Evolutionary conservation across 164 flowering plant genomes (phyloP).

Genomic region (Vitis labrusca): DNA sequence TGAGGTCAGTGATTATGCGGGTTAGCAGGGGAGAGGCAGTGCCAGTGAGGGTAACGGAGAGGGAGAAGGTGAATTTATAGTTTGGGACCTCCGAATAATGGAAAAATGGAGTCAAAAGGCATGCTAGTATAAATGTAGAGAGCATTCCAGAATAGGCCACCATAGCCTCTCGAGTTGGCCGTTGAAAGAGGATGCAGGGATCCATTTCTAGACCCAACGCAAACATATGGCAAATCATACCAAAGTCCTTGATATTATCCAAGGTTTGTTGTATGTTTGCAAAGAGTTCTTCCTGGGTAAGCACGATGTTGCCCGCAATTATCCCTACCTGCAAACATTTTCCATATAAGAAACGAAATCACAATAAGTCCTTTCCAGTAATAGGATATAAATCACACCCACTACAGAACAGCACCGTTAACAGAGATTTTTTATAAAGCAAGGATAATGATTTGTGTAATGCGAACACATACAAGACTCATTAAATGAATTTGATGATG

Average conservation of each 20-base stretch:
- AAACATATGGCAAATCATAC: constrained; percentile 64
- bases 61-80: constrained; percentile 18
- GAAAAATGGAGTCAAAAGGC: constrained; percentile 25
- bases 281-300: background rate
- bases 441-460: background rate
- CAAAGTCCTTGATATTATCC: constrained; percentile 32
- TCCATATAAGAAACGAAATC: too few species aligned
- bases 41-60: constrained; percentile 27
- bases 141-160: constrained; percentile 50
- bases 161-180: constrained; percentile 41
- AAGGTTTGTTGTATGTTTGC: constrained; percentile 12
- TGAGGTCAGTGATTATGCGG: constrained; percentile 62
- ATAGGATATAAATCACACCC: background rate
- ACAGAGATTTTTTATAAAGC: too few species aligned
- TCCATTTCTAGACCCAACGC: constrained; percentile 75
- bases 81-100: background rate
- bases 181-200: constrained; percentile 35
- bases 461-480: too few species aligned
- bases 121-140: constrained; percentile 38
- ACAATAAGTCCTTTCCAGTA: too few species aligned
- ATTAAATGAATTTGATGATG: too few species aligned
- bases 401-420: too few species aligned
- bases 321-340: constrained; percentile 26
- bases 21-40: constrained; percentile 63
- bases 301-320: constrained; percentile 15